Conservation (phyloP, 78 protist species). For the Corallochytrium limacisporum region DNA sequence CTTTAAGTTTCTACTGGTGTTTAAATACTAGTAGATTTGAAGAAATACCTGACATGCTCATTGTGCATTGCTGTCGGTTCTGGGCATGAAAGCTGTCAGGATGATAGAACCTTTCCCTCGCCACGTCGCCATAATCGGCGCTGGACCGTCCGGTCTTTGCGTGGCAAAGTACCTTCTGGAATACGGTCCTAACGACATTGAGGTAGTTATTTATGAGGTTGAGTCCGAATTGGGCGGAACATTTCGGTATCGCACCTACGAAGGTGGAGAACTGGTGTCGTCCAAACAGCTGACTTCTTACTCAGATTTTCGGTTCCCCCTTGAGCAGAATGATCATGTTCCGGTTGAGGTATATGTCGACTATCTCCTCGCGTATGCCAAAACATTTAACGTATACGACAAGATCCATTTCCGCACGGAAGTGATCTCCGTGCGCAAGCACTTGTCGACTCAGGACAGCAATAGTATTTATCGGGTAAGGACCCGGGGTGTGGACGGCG, state of each 20-base stretch:
- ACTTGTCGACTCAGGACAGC: no score
- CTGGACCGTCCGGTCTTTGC: background rate
- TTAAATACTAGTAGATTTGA: no score
- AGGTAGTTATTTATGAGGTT: background rate
- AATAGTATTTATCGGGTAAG: no score
- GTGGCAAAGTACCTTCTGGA: background rate
- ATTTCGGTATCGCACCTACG: constrained; percentile 4
- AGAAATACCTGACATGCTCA: no score
- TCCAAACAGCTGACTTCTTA: constrained; percentile 12
- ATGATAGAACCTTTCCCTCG: no score
- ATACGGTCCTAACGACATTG: background rate
- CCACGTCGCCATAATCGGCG: no score
- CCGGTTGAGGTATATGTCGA: background rate
- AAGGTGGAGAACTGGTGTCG: constrained; percentile 10
- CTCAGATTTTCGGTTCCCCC: constrained; percentile 15
- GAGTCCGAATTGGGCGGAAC: background rate
- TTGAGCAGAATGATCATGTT: background rate
- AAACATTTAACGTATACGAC: background rate
- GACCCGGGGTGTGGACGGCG: no score
- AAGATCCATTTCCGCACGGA: no score
- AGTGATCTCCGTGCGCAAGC: no score
- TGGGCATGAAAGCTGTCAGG: no score
- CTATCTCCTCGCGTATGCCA: background rate
- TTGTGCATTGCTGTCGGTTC: no score
- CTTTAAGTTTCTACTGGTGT: no score